Base-by-base conservation (phyloP, 192 early-diverging fungal species). In the Coemansia asiatica region DNA sequence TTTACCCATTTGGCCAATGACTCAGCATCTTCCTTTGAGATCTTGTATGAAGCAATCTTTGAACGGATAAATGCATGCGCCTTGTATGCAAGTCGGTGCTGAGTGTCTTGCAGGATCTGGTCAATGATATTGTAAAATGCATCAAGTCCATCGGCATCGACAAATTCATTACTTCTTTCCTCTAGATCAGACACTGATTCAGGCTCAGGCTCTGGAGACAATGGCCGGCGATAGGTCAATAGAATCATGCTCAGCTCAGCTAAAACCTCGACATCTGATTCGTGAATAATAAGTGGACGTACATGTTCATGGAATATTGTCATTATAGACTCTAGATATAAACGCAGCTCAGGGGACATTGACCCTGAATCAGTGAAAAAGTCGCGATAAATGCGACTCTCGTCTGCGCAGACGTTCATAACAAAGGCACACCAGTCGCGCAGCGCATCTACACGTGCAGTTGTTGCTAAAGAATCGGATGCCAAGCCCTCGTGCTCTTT, bases 221-320 rank as follows among this genome's bases (percentile, higher is more conserved):
- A 47, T 51, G 47, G 44, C 36, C 60, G 55, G 56, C 64, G 64
- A 56, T 68, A 78, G 26, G 67, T 77, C 46, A 70, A 57, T 38
- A 79, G 68, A 33, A 66, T 74, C 48, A 68, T 82, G 59, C 92
- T 95, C 5, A 98, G 74, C 26, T 90, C 93, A 0, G 95, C 92
- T 9, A 98, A 83, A 19, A 85, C 85, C 29, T 89, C 88, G 18
- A 97, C 94, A 29, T 87, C 81, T 18, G 85, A 79, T 66, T 96
- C 93, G 63, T 92, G 90, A 61, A 97, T 91, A 49, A 98, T 93
- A 10, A 90, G 77, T 26, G 95, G 94, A 4, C 96, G 87, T 22
- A 96, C 81, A 28, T 90, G 87, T 58, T 96, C 91, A 64, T 95
- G 91, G 16, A 98, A 82, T 60, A 88, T 80, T 40, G 85, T 84